A percentile compares a stretch with the other conserved stretches of the same genome.
phyloP scores from a whole-genome alignment of 768 basidiomycete genomes.

The Mycena haematopus region DNA sequence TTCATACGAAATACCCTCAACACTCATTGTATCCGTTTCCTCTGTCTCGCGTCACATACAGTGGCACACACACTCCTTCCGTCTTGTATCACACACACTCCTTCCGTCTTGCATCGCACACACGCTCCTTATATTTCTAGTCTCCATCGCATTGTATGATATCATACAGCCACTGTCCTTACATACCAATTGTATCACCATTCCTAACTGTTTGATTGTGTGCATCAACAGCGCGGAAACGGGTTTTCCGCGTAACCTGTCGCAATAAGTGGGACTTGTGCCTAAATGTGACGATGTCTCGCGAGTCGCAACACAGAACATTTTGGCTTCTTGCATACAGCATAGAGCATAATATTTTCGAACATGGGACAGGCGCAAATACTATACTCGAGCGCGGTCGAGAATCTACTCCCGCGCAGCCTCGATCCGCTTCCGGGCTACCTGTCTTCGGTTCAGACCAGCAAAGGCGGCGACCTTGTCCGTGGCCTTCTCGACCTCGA shows the following conservation, averaged over 20 bases:
- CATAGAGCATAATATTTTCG: slow-evolving; percentile 34
- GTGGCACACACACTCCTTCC: slow-evolving; percentile 3
- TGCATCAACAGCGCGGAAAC: too few species aligned
- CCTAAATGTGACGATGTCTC: too few species aligned
- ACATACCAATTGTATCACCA: neutral
- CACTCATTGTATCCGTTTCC: slow-evolving; percentile 8
- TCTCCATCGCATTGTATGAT: neutral
- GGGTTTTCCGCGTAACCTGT: too few species aligned
- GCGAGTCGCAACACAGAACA: neutral
- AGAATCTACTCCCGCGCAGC: slow-evolving; percentile 66
- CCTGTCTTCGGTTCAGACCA: slow-evolving; percentile 84
- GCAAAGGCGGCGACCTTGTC: slow-evolving; percentile 70
- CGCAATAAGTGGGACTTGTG: too few species aligned
- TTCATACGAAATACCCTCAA: neutral
- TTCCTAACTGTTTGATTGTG: too few species aligned
- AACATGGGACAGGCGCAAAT: slow-evolving; percentile 35
- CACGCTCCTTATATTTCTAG: neutral
- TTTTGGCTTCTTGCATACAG: slow-evolving; percentile 19
- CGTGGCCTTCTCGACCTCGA: slow-evolving; percentile 91
- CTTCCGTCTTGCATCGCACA: too few species aligned
- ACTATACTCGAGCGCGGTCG: slow-evolving; percentile 28
- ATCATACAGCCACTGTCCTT: neutral
- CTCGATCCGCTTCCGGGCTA: slow-evolving; percentile 88
- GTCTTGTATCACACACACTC: neutral
- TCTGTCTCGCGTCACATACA: too few species aligned